Conservation (phyloP, 768 basidiomycete genomes). For the Auricularia auricula-judae region DNA sequence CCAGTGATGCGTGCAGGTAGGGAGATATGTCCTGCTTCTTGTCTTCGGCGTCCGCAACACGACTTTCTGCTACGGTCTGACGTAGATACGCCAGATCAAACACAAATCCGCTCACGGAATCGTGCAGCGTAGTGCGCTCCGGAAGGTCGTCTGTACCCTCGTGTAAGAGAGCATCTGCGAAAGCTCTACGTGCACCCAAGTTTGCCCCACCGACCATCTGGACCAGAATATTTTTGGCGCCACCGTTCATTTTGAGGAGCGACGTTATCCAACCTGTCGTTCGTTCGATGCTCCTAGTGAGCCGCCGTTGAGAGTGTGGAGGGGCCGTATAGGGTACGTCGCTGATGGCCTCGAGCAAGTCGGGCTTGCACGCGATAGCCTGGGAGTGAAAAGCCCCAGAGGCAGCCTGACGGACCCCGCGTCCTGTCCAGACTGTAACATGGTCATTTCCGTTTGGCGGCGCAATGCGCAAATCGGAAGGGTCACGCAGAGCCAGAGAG, state of each 20-base stretch:
- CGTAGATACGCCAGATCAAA: slow-evolving; percentile 52
- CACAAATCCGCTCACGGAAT: slow-evolving; percentile 58
- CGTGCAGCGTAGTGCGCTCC: slow-evolving; percentile 49
- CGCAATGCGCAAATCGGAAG: slow-evolving; percentile 51
- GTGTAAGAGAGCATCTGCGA: slow-evolving; percentile 38
- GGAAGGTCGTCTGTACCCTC: slow-evolving; percentile 41
- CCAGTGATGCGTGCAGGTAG: slow-evolving; percentile 51
- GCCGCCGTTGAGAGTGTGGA: slow-evolving; percentile 66
- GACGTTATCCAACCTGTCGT: slow-evolving; percentile 52
- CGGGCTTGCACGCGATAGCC: slow-evolving; percentile 51
- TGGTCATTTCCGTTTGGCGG: slow-evolving; percentile 57
- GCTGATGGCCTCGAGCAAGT: slow-evolving; percentile 58
- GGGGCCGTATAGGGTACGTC: slow-evolving; percentile 58
- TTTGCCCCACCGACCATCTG: slow-evolving; percentile 57
- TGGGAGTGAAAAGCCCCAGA: slow-evolving; percentile 15
- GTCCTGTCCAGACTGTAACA: slow-evolving; percentile 45
- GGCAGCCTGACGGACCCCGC: slow-evolving; percentile 64
- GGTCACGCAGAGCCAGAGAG: slow-evolving; percentile 55
- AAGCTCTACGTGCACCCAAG: slow-evolving; percentile 47
- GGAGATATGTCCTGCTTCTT: slow-evolving; percentile 16
- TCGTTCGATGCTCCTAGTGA: slow-evolving; percentile 66
- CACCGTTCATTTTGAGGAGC: slow-evolving; percentile 29
- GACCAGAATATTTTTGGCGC: slow-evolving; percentile 44
- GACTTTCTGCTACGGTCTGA: slow-evolving; percentile 17
- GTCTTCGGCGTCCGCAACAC: background rate